Evolutionary conservation across 495 filamentous ascomycete genomes (phyloP).

Genomic region (Aspergillus saccharolyticus): DNA sequence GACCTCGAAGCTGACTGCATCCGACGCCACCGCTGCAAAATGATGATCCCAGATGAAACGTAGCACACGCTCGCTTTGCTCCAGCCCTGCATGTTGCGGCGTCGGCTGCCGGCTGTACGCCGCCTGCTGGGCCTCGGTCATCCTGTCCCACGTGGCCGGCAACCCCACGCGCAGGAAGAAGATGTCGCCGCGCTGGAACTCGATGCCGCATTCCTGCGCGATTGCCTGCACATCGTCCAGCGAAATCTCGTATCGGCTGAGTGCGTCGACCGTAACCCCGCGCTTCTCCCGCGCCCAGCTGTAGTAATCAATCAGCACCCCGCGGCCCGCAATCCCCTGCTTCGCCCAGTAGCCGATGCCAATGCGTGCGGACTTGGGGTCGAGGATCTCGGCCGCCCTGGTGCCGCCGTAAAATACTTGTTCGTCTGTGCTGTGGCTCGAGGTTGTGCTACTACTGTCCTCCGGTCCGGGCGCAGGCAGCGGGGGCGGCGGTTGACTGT

Average conservation of each 20-base stretch:
- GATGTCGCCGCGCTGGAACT: slow-evolving; percentile 57
- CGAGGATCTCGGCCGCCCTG: slow-evolving; percentile 47
- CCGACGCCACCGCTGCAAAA: slow-evolving; percentile 61
- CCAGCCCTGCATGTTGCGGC: slow-evolving; percentile 54
- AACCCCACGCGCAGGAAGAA: slow-evolving; percentile 72
- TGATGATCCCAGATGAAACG: slow-evolving; percentile 67
- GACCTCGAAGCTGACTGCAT: slow-evolving; percentile 62
- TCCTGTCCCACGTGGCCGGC: slow-evolving; percentile 38
- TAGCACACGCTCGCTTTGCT: slow-evolving; percentile 60
- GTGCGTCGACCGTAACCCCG: slow-evolving; percentile 49
- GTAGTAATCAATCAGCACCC: slow-evolving; percentile 52
- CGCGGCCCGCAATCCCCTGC: slow-evolving; percentile 51
- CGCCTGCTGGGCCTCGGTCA: slow-evolving; percentile 34
- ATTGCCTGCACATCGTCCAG: slow-evolving; percentile 45
- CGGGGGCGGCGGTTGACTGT: slow-evolving; percentile 33
- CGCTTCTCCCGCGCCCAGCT: slow-evolving; percentile 40
- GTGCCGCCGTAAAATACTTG: slow-evolving; percentile 51
- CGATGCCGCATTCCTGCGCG: slow-evolving; percentile 54
- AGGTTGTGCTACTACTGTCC: background rate
- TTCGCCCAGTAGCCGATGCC: slow-evolving; percentile 45
- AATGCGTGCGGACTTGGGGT: slow-evolving; percentile 47
- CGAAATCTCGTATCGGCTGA: slow-evolving; percentile 58
- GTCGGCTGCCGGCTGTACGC: slow-evolving; percentile 34
- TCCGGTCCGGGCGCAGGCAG: slow-evolving; percentile 5
- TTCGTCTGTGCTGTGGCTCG: slow-evolving; percentile 30